A percentile compares a stretch with the other conserved stretches of the same genome.
These are phyloP conservation scores for Fraxinus dipetala DNA, from an alignment of 305 asterid genomes.

Conservation along the genomic window DNA sequence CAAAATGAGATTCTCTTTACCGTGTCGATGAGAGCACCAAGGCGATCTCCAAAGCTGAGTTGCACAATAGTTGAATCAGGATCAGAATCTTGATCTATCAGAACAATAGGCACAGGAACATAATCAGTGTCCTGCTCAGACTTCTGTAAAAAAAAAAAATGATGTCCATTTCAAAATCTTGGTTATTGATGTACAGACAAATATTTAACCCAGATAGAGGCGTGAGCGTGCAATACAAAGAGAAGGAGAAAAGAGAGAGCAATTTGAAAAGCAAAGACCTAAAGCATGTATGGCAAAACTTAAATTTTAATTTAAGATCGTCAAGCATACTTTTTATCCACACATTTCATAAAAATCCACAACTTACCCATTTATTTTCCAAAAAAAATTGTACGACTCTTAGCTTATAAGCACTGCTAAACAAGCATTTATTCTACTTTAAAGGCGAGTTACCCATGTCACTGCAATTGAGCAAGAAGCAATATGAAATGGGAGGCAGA, in stretches of 20 bases:
- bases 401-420: background rate
- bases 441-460: background rate
- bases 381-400: background rate
- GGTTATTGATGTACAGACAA: background rate
- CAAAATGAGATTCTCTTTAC: conserved; percentile 37
- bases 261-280: background rate
- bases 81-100: conserved; percentile 86
- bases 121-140: conserved; percentile 47
- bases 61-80: conserved; percentile 83
- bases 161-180: conserved; percentile 4
- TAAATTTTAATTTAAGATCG: background rate
- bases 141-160: conserved; percentile 33
- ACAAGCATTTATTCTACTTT: background rate
- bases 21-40: conserved; percentile 93
- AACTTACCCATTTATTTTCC: background rate
- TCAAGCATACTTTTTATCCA: background rate
- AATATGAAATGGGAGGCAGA: background rate
- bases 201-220: background rate
- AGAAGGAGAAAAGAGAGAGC: background rate
- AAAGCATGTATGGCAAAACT: background rate
- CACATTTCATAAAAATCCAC: background rate
- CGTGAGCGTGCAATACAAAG: background rate
- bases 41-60: conserved; percentile 97
- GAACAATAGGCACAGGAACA: conserved; percentile 89
- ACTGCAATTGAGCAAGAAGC: background rate